Conservation (phyloP, 805 yeast genomes). For the Wickerhamiella azymoides region DNA sequence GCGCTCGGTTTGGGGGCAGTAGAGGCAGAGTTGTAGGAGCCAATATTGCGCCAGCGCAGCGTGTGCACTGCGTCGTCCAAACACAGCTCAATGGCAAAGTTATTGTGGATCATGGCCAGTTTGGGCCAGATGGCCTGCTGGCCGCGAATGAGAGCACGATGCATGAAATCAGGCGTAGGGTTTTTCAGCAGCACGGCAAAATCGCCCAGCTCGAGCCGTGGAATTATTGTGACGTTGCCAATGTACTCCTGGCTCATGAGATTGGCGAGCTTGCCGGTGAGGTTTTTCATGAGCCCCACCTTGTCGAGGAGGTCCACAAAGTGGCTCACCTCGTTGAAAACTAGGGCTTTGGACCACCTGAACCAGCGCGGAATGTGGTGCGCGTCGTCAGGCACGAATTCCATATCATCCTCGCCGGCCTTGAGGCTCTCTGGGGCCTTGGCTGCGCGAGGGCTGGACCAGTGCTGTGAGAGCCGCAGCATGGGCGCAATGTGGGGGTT, state of each 20-base stretch:
- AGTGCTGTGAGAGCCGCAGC: constrained; percentile 29
- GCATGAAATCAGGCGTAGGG: constrained; percentile 65
- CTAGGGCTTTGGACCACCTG: constrained; percentile 36
- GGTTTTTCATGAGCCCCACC: constrained; percentile 58
- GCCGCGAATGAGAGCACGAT: constrained; percentile 62
- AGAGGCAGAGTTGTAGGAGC: no score
- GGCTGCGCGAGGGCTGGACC: constrained; percentile 28
- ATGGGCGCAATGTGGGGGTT: constrained; percentile 93
- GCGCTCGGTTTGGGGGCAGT: not conserved
- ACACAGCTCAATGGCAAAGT: constrained; percentile 79
- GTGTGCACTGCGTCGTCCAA: constrained; percentile 65
- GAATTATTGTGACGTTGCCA: constrained; percentile 88
- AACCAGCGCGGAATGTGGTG: constrained; percentile 6
- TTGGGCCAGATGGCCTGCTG: constrained; percentile 93
- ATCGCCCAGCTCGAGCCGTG: constrained; percentile 48
- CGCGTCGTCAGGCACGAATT: constrained; percentile 6
- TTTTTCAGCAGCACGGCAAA: constrained; percentile 53
- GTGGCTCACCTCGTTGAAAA: constrained; percentile 64
- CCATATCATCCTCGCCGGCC: constrained; percentile 5
- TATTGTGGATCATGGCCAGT: constrained; percentile 69
- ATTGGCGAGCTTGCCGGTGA: constrained; percentile 59
- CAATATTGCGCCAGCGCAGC: constrained; percentile 32
- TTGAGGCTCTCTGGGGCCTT: constrained; percentile 29
- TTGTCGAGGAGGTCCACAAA: constrained; percentile 59
- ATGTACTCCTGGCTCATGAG: constrained; percentile 75